Evolutionary conservation across 345 rosid genomes (phyloP), one percentile per base, ranked within the genome.

Genomic region (Salix exigua): DNA sequence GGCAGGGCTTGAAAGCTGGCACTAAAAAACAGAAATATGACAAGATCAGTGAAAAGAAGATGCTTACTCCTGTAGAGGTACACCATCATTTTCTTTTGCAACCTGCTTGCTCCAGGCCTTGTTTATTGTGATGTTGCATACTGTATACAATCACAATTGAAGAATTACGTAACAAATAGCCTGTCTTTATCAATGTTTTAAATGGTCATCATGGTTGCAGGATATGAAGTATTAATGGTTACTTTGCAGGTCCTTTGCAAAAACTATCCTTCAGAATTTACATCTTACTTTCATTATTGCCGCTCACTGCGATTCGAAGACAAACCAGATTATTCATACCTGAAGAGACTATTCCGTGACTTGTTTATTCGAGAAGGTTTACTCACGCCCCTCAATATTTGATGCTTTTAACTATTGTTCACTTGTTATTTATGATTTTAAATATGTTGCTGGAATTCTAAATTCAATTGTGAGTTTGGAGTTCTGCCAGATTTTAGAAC

Each of bases 1-100:
- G 99, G 97, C 98, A 96, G 88, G 97, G 98, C 46, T 70, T 96
- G 80, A 96, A 87, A 85, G 97, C 92, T 46, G 98, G 98, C 68
- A 96, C 91, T 14, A 94, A 96, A 87, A 96, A 96, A 86, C 99
- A 93, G 83, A 96, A 94, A 83, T 96, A 96, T 83, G 98, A 93
- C 85, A 96, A 88, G 81, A 96, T 96, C 80, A 91, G 98, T 75
- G 98, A 93, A 84, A 96, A 92, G 87, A 92, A 96, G 91, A 89
- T 88, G 90, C 88, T 87, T 62, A 93, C 95, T 80, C 88, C 97
- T 62, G 82, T 89, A 55, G 99, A 93, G 97, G 98, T 93, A 94
- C 33, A 94, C 38, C 63, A 46, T 81, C 58, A 23, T 35, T 58
- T 44, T 25, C 67, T 58, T 31, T 66, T 72, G 23, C 62, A 40